Base-by-base conservation (phyloP, 2,329 filamentous ascomycete species). In the Penicillium sp. region DNA sequence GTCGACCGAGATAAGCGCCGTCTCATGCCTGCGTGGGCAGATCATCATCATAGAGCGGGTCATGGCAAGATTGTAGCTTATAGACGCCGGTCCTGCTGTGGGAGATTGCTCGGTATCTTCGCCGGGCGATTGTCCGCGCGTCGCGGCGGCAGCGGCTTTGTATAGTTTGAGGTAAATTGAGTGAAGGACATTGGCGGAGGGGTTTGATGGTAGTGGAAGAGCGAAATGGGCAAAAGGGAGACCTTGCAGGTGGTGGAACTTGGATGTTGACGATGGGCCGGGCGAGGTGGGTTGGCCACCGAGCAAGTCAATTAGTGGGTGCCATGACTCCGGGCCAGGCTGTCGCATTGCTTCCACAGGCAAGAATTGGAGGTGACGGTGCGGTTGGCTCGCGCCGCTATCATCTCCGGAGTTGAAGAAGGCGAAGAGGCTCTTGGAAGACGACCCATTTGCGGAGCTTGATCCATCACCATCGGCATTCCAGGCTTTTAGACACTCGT, bases 11-110 rank as follows among this genome's bases (percentile, higher is more conserved):
- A 79, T 65, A 30, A 61, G 64, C 0, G 69, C 69, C 9, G 70
- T 72, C 56, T 80, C 78, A 16, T 64, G 69, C 33, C 67, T 66
- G 46, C 80, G 67, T 3, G 79, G 79, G 30, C 76, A 72, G 16
- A 83, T 75, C 45, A 77, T 73, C 77, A 83, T 81, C 7, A 68
- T 71, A 1, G 69, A 63, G 3, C 71, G 72, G 0, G 79, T 82
- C 74, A 82, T 77, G 9, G 76, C 79, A 2, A 82, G 69, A 51
- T 82, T 83, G 62, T 83, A 82, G 62, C 78, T 80, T 38, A 82
- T 76, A 0, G 71, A 69, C 0, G 75, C 65, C 2, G 70, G 66
- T 1, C 72, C 75, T 38, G 65, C 61, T 1, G 52, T 59, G 3
- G 45, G 31, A 52, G 13, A 59, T 11, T 34, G 65, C 31, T 38